Evolutionary conservation across 176 grass and related monocot genomes (phyloP).

Genomic region (Rhynchospora tenuis): DNA sequence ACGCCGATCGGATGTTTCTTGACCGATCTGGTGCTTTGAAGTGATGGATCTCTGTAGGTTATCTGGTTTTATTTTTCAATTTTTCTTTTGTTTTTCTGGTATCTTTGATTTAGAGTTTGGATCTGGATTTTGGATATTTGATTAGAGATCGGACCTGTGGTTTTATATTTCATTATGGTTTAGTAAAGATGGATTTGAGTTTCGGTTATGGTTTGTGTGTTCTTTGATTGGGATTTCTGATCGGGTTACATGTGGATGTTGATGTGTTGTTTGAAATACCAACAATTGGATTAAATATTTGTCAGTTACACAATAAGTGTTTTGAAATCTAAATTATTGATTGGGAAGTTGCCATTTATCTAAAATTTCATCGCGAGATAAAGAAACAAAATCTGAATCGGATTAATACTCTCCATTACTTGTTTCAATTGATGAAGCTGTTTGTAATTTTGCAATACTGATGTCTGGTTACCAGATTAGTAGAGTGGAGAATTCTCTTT

Average conservation of each 20-base stretch:
- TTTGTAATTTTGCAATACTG: not conserved
- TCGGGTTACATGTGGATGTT: not conserved
- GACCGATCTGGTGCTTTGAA: not conserved
- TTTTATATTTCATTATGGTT: not conserved
- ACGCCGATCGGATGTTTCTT: not conserved
- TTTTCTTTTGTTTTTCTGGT: not conserved
- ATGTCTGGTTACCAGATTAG: not conserved
- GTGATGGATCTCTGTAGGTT: not conserved
- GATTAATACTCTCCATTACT: not conserved
- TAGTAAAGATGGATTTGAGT: constrained; percentile 1
- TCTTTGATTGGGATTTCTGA: not conserved
- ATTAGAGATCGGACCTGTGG: not conserved
- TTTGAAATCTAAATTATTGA: not conserved
- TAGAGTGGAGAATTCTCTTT: too few relatives aligned
- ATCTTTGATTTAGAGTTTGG: not conserved
- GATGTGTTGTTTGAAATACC: not conserved
- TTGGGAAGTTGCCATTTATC: not conserved
- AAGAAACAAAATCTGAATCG: not conserved
- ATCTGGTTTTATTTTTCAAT: not conserved
- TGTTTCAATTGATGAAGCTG: not conserved
- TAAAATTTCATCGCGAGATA: not conserved
- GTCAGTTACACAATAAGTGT: not conserved
- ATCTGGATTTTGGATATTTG: constrained; percentile 6
- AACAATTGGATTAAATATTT: not conserved
- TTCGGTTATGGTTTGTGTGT: constrained; percentile 2